These are phyloP conservation scores for Tritrichomonas musculus DNA, from an alignment of 208 protist genomes.

Conservation along the genomic window DNA sequence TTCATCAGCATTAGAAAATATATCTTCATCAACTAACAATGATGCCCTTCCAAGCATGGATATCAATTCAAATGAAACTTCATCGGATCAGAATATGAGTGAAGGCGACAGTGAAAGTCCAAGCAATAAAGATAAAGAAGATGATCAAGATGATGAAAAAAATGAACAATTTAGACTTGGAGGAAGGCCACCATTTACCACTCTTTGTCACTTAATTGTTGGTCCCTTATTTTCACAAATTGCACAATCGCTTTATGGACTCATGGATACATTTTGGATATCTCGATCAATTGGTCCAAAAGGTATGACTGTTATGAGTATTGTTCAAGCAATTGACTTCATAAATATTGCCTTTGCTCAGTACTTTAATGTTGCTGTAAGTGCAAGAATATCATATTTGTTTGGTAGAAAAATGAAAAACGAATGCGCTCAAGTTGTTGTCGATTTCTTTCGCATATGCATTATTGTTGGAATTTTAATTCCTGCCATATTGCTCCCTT, in stretches of 20 bases:
- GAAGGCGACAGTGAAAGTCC: background rate
- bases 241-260: background rate
- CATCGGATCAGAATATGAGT: no score
- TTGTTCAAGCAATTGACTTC: background rate
- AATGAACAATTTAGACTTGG: background rate
- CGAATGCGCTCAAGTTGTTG: background rate
- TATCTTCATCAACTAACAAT: no score
- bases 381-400: slow-evolving; percentile 1
- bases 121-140: background rate
- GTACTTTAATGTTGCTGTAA: background rate
- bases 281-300: background rate
- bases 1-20: no score
- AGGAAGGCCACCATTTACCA: background rate
- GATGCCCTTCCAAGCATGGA: no score
- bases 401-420: background rate
- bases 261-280: background rate
- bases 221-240: background rate
- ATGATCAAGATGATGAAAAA: background rate
- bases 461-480: background rate
- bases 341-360: background rate
- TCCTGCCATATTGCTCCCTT: background rate
- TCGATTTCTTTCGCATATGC: background rate
- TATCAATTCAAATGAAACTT: no score
- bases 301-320: background rate
- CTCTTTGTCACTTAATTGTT: background rate